phyloP scores from a whole-genome alignment of 2,329 filamentous ascomycete species.

The Fusarium coicis region DNA sequence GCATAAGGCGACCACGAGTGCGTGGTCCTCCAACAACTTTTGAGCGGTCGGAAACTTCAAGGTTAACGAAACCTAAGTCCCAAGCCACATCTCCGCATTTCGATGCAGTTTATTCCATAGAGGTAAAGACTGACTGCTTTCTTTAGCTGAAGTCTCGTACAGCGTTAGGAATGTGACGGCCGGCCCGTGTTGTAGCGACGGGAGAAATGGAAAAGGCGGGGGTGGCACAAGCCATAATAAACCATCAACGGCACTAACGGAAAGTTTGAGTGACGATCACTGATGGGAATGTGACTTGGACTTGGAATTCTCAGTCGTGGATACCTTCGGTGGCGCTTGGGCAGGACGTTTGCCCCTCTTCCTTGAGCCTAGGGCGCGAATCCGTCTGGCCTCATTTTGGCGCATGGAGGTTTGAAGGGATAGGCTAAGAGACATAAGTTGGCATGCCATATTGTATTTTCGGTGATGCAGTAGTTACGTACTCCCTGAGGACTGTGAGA shows the following conservation, averaged over 20 bases:
- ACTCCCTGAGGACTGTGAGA: fast-evolving
- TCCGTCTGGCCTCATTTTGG: neutral
- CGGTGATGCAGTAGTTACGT: fast-evolving
- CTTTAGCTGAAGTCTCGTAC: neutral
- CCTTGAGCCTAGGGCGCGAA: too few relatives aligned
- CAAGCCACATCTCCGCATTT: neutral
- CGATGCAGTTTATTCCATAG: neutral
- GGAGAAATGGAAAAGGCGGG: neutral
- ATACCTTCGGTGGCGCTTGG: neutral
- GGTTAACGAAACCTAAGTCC: neutral
- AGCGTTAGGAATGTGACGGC: neutral
- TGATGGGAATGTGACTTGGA: neutral
- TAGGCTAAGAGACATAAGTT: fast-evolving
- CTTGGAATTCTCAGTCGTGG: neutral
- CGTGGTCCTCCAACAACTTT: neutral
- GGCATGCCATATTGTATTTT: neutral
- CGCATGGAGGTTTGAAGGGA: too few relatives aligned
- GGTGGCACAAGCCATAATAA: neutral
- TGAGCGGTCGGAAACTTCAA: neutral
- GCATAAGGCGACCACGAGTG: neutral
- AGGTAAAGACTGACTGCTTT: neutral
- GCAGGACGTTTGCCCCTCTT: neutral
- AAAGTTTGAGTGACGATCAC: neutral
- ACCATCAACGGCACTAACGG: neutral
- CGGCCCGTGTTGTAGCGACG: neutral